Percentiles rank a stretch among this genome's conserved stretches.
Conservation (phyloP, 2,329 filamentous ascomycete genomes). For the Botrytis fragariae region DNA sequence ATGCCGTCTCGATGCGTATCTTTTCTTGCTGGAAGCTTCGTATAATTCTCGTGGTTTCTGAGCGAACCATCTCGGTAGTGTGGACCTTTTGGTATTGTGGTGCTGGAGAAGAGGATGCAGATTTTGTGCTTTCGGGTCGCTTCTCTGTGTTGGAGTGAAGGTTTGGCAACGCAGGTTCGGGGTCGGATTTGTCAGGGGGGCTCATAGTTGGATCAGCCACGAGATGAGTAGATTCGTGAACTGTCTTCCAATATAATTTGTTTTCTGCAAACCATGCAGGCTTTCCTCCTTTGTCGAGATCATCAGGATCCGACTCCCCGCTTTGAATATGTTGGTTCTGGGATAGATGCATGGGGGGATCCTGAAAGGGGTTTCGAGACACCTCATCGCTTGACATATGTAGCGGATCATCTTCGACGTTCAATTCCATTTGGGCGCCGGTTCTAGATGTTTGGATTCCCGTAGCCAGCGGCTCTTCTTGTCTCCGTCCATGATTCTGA, state of each 20-base stretch:
- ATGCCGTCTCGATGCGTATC: not conserved
- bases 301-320: not conserved
- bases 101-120: not conserved
- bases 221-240: accelerated
- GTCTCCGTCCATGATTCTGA: not conserved
- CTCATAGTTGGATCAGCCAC: not conserved
- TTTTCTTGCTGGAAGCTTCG: not conserved
- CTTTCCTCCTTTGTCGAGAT: not conserved
- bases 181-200: accelerated
- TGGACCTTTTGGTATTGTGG: not conserved
- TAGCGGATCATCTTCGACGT: not conserved
- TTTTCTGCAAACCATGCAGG: accelerated
- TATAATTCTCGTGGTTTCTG: not conserved
- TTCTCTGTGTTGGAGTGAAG: not conserved
- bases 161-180: not conserved
- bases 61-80: not conserved
- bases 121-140: not conserved
- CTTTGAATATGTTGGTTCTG: not conserved
- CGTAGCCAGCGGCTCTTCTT: not conserved
- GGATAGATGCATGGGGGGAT: not conserved
- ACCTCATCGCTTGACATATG: not conserved
- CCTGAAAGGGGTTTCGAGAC: accelerated
- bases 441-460: not conserved
- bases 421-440: not conserved
- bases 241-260: accelerated